A percentile compares a stretch with the other conserved stretches of the same genome.
Evolutionary conservation across 148 eudicot species (phyloP).

Genomic region (Fagopyrum esculentum): DNA sequence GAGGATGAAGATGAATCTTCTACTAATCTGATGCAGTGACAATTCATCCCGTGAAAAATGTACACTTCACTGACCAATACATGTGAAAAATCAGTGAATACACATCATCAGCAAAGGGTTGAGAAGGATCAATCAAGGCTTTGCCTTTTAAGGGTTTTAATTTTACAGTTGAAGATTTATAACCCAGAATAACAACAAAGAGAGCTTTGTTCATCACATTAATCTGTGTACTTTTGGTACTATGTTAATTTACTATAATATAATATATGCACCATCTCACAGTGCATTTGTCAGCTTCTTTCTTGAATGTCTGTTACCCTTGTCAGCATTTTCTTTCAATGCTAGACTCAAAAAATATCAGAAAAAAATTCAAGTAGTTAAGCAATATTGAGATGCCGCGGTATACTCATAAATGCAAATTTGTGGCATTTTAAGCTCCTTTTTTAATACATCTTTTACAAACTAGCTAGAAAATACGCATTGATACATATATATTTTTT

Average conservation of each 20-base stretch:
- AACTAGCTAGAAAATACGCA: too few species aligned
- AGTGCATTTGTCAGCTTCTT: background rate
- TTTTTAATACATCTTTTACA: too few species aligned
- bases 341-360: too few species aligned
- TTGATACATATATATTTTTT: too few species aligned
- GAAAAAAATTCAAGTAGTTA: too few species aligned
- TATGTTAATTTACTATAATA: background rate
- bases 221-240: background rate
- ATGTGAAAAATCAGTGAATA: background rate
- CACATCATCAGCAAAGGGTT: background rate
- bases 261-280: background rate
- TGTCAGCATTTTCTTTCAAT: too few species aligned
- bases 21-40: constrained; percentile 1
- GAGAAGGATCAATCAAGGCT: too few species aligned
- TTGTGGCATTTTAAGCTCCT: too few species aligned
- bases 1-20: constrained; percentile 10
- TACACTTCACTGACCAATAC: background rate
- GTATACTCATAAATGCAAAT: too few species aligned
- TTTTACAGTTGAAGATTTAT: background rate
- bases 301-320: background rate
- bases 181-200: background rate
- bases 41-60: background rate
- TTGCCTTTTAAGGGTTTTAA: background rate
- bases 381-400: too few species aligned
- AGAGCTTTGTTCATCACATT: background rate